phyloP scores from a whole-genome alignment of 2,329 filamentous ascomycete genomes.

The Ophiocordyceps camponoti-leonardi region DNA sequence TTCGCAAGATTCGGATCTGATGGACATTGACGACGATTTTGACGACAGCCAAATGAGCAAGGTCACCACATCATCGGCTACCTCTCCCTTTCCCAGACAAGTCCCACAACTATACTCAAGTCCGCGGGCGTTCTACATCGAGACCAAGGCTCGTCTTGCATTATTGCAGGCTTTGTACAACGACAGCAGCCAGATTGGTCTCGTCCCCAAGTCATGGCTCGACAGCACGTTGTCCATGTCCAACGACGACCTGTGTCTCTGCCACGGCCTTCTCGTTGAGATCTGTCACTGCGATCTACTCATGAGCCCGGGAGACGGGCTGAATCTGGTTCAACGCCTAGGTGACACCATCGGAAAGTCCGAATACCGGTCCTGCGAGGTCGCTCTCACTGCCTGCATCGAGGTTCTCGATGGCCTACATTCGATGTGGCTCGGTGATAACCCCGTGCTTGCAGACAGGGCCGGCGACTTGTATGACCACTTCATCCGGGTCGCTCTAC shows the following conservation, averaged over 20 bases:
- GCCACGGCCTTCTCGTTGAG: conserved; percentile 30
- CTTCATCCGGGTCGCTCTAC: conserved; percentile 51
- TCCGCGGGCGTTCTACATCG: conserved; percentile 26
- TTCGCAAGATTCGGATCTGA: conserved; percentile 28
- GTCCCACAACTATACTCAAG: conserved; percentile 24
- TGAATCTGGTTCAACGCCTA: conserved; percentile 29
- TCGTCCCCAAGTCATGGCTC: conserved; percentile 32
- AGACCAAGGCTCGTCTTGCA: conserved; percentile 26
- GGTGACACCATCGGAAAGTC: conserved; percentile 35
- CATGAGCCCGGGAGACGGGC: conserved; percentile 27
- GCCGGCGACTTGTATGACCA: conserved; percentile 66
- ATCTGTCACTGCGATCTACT: conserved; percentile 35
- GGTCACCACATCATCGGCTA: conserved; percentile 18
- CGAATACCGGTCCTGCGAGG: conserved; percentile 57
- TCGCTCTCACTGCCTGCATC: conserved; percentile 49
- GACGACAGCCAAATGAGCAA: conserved; percentile 42
- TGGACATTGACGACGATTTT: conserved; percentile 53
- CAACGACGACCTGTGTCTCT: conserved; percentile 36
- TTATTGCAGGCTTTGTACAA: conserved; percentile 25
- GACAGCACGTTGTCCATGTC: conserved; percentile 29
- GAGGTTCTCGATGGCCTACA: conserved; percentile 49
- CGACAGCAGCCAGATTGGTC: conserved; percentile 26
- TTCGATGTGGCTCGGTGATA: conserved; percentile 42
- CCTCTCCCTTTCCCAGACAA: conserved; percentile 26
- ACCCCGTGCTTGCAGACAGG: conserved; percentile 41